Conservation (phyloP, 2,329 filamentous ascomycete species). For the Aspergillus udagawae region DNA sequence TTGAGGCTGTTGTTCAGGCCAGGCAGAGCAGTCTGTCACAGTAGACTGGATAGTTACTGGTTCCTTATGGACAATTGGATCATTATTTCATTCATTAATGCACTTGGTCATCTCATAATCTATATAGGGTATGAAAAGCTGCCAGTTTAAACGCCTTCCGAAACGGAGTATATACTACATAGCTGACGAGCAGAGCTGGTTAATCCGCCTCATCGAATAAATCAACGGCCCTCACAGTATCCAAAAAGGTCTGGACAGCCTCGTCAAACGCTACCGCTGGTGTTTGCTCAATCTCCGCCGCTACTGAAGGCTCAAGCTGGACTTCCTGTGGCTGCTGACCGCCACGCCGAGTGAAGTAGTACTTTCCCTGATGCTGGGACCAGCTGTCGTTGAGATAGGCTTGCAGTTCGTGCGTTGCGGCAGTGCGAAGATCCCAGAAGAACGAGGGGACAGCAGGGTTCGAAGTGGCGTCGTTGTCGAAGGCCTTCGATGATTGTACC, state of each 20-base stretch:
- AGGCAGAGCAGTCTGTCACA: not conserved
- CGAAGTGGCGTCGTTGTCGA: not conserved
- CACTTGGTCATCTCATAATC: not conserved
- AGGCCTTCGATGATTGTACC: not conserved
- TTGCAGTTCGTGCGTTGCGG: slow-evolving; percentile 41
- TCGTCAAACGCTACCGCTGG: slow-evolving; percentile 20
- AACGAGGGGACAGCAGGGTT: slow-evolving; percentile 9
- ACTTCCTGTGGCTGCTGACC: slow-evolving; percentile 45
- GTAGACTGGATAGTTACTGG: not conserved
- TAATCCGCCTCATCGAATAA: slow-evolving; percentile 7
- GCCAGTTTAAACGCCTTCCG: not conserved
- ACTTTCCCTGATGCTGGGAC: slow-evolving; percentile 40
- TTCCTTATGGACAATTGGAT: too few relatives aligned
- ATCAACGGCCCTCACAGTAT: slow-evolving; percentile 9
- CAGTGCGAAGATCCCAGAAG: slow-evolving; percentile 24
- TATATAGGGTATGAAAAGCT: not conserved
- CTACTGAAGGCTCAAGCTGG: slow-evolving; percentile 28
- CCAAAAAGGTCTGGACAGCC: slow-evolving; percentile 13
- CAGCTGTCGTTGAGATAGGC: slow-evolving; percentile 45
- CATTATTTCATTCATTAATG: not conserved
- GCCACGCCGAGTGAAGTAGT: slow-evolving; percentile 44
- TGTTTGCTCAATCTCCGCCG: slow-evolving; percentile 15
- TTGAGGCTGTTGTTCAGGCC: slow-evolving; percentile 12
- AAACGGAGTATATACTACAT: not conserved
- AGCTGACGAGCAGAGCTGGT: too few relatives aligned